phyloP scores from a whole-genome alignment of 345 rosid genomes.

The Ailanthus altissimus region DNA sequence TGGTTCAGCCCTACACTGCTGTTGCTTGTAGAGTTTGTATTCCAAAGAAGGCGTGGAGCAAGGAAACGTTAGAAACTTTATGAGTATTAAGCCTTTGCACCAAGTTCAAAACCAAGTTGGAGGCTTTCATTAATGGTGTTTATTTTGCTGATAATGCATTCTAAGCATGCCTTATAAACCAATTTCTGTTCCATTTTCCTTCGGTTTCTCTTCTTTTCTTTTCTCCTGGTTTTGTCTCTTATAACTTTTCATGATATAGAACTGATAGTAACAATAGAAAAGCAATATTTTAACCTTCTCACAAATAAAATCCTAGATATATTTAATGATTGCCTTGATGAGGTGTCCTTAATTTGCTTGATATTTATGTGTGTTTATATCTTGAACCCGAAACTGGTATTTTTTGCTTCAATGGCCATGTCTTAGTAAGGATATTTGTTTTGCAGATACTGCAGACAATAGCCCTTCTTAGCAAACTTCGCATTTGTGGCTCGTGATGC shows the following conservation, averaged over 20 bases:
- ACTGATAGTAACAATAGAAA: background rate
- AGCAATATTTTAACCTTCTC: too few relatives aligned
- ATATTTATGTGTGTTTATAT: background rate
- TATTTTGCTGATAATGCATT: background rate
- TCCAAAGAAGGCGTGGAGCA: background rate
- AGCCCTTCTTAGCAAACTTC: constrained; percentile 78
- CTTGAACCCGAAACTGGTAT: background rate
- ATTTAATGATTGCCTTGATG: too few relatives aligned
- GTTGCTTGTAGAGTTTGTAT: background rate
- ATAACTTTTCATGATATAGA: background rate
- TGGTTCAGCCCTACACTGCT: background rate
- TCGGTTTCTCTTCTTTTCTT: background rate
- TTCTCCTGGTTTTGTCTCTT: background rate
- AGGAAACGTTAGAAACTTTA: background rate
- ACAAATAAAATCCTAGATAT: too few relatives aligned
- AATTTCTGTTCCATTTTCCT: background rate
- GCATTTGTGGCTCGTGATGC: constrained; percentile 88
- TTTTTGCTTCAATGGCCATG: background rate
- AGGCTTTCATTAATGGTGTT: background rate
- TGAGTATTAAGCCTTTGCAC: background rate
- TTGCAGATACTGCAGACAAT: constrained; percentile 49
- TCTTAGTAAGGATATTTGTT: constrained; percentile 3
- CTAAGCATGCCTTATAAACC: background rate
- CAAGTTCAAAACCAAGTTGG: background rate
- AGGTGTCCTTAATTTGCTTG: too few relatives aligned